Base-by-base conservation (phyloP, 2,329 filamentous ascomycete genomes). In the Hypoxylon sp. region DNA sequence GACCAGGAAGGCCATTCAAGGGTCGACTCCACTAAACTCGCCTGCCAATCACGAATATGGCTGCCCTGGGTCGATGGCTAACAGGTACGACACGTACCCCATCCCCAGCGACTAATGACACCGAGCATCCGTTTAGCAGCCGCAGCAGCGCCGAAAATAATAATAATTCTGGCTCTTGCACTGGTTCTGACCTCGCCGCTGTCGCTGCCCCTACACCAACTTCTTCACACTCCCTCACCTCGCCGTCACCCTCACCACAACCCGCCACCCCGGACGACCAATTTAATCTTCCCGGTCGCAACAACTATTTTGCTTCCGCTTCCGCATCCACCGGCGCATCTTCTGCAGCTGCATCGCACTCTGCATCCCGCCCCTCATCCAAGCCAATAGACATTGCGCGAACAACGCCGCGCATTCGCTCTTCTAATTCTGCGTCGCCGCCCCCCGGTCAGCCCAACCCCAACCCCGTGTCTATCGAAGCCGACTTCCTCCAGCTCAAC, bases 261-360 rank as follows among this genome's bases (percentile, higher is more conserved):
- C 82, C 82, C 62, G 77, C 79, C 63, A 85, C 83, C 39, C 83
- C 83, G 69, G 78, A 76, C 73, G 80, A 80, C 69, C 75, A 77
- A 65, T 72, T 72, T 58, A 70, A 71, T 72, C 67, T 72, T 59
- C 50, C 73, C 62, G 67, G 71, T 75, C 69, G 70, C 74, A 72
- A 69, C 76, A 70, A 75, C 61, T 73, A 75, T 67, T 74, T 76
- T 58, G 69, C 70, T 68, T 68, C 73, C 68, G 68, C 55, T 46
- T 61, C 68, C 59, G 56, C 35, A 47, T 54, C 50, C 24, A 44
- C 46, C 44, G 46, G 44, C 56, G 71, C 68, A 65, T 63, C 58
- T 58, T 59, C 67, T 57, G 46, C 51, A 37, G 42, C 60, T 59
- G 51, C 65, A 54, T 56, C 57, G 50, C 32, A 55, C 21, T 31